Conservation (phyloP, 331 rosid species). For the Cydonia oblonga region DNA sequence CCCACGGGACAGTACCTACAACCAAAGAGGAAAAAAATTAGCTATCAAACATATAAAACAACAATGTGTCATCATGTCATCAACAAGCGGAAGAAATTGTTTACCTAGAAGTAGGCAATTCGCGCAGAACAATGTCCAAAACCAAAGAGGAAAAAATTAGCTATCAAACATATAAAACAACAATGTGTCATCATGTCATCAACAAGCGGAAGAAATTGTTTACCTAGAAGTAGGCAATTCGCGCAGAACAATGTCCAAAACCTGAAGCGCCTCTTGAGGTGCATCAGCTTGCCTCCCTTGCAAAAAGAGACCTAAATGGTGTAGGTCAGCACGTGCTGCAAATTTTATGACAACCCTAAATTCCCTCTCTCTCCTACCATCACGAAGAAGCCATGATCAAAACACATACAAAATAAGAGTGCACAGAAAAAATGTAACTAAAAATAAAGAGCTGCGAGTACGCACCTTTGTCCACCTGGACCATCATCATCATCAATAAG, state of each 20-base stretch:
- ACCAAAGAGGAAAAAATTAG: slow-evolving; percentile 15
- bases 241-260: slow-evolving; percentile 82
- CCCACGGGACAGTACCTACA: slow-evolving; percentile 81
- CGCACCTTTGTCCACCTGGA: slow-evolving; percentile 65
- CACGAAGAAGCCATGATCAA: neutral
- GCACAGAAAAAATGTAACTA: neutral
- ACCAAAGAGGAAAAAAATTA: neutral
- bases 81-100: neutral
- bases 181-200: too few species aligned
- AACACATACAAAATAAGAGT: neutral
- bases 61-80: too few species aligned
- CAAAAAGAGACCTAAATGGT: slow-evolving; percentile 82
- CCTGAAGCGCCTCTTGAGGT: slow-evolving; percentile 96
- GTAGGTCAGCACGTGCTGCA: slow-evolving; percentile 90
- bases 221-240: slow-evolving; percentile 85
- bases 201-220: neutral
- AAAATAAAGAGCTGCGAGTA: neutral
- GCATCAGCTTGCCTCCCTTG: slow-evolving; percentile 93
- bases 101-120: slow-evolving; percentile 77
- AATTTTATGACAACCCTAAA: slow-evolving; percentile 77
- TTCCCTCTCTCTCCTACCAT: slow-evolving; percentile 66
- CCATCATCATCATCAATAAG: slow-evolving; percentile 88
- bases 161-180: too few species aligned
- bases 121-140: slow-evolving; percentile 83
- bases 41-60: too few species aligned